These are phyloP conservation scores for Lasiodiplodia hormozganensis DNA, from an alignment of 2,329 filamentous ascomycete genomes.

Conservation along the genomic window DNA sequence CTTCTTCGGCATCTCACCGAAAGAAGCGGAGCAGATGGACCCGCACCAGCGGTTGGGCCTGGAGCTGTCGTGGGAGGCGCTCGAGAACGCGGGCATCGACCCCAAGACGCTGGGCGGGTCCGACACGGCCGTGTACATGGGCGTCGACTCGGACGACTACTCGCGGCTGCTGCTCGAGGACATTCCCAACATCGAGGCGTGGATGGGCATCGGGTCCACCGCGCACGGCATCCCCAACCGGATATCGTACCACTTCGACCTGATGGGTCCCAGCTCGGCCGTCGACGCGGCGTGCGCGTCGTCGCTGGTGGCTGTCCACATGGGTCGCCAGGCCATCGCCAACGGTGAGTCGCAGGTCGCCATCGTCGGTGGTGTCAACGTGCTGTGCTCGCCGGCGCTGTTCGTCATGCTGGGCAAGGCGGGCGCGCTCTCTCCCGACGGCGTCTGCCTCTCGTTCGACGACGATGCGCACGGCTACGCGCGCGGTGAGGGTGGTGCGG, in stretches of 20 bases:
- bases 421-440: constrained; percentile 33
- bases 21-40: constrained; percentile 34
- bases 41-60: constrained; percentile 33
- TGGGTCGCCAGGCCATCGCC: constrained; percentile 41
- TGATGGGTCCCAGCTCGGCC: constrained; percentile 51
- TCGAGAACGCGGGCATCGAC: constrained; percentile 33
- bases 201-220: constrained; percentile 51
- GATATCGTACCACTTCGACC: constrained; percentile 44
- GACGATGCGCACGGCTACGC: constrained; percentile 42
- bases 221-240: constrained; percentile 47
- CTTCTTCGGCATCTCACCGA: constrained; percentile 35
- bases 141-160: constrained; percentile 46
- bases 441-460: constrained; percentile 42
- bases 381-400: constrained; percentile 42
- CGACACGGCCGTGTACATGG: constrained; percentile 39
- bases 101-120: constrained; percentile 33
- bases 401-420: constrained; percentile 39
- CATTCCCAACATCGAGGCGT: constrained; percentile 45
- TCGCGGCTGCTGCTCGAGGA: constrained; percentile 47
- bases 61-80: constrained; percentile 32
- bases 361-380: constrained; percentile 45
- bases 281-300: constrained; percentile 49
- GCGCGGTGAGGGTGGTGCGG: constrained; percentile 41
- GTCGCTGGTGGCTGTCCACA: constrained; percentile 42
- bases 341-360: constrained; percentile 41